Evolutionary conservation across 2,329 filamentous ascomycete genomes (phyloP).

Genomic region (Aspergillus jensenii): DNA sequence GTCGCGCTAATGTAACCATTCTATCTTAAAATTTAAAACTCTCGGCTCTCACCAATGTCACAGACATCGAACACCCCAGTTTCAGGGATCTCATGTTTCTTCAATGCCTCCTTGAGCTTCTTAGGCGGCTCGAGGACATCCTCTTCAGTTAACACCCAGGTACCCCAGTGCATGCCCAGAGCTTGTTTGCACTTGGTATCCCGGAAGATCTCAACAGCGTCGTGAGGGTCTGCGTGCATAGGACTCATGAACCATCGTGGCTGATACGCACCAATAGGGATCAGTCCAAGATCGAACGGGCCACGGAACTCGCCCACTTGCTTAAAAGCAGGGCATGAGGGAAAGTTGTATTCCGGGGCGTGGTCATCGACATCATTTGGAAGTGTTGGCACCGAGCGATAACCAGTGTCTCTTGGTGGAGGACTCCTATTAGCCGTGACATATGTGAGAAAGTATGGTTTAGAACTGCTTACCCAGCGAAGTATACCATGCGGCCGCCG

Average conservation of each 20-base stretch:
- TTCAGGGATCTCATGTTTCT: conserved; percentile 65
- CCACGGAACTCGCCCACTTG: conserved; percentile 78
- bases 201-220: conserved; percentile 83
- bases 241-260: conserved; percentile 66
- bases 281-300: conserved; percentile 86
- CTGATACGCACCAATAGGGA: conserved; percentile 88
- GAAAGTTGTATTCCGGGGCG: conserved; percentile 63
- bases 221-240: conserved; percentile 83
- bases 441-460: not conserved
- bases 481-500: conserved; percentile 77
- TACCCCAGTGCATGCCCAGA: conserved; percentile 88
- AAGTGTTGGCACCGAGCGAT: conserved; percentile 71
- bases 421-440: conserved; percentile 11
- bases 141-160: conserved; percentile 83
- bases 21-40: conserved; percentile 55
- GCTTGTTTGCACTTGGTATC: conserved; percentile 77
- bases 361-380: conserved; percentile 69
- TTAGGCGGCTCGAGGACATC: conserved; percentile 79
- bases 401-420: conserved; percentile 76
- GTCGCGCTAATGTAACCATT: not conserved
- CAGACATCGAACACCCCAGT: conserved; percentile 77
- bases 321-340: conserved; percentile 78
- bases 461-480: conserved; percentile 59
- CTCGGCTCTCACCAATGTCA: conserved; percentile 78
- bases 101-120: conserved; percentile 70